A percentile compares a stretch with the other conserved stretches of the same genome.
Conservation (phyloP, 75 land plant species). For the Chamaecyparis obtusa region DNA sequence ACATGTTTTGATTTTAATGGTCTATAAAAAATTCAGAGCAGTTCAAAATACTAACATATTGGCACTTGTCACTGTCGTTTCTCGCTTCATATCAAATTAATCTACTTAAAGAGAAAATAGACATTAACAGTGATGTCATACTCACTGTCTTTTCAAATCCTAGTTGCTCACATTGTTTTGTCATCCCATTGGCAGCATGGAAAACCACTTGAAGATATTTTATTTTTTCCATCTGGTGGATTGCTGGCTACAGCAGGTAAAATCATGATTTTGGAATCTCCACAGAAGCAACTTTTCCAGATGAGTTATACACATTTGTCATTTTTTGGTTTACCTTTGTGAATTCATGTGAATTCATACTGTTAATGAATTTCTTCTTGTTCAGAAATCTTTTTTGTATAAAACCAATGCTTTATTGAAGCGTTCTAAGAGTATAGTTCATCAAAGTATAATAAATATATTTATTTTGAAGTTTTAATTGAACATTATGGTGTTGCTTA, state of each 20-base stretch:
- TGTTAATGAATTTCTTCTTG: neutral
- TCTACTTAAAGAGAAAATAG: neutral
- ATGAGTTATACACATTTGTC: neutral
- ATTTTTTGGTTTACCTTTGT: neutral
- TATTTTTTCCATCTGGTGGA: slow-evolving; percentile 89
- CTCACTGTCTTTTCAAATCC: neutral
- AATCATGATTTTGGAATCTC: neutral
- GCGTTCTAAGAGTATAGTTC: neutral
- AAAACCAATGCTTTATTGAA: neutral
- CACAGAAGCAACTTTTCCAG: neutral
- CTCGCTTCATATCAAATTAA: neutral
- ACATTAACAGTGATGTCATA: neutral
- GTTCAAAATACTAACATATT: neutral
- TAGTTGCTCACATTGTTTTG: neutral
- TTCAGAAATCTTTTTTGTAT: neutral
- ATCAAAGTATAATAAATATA: neutral
- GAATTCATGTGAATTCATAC: neutral
- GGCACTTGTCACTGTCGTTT: neutral
- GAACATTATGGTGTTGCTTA: neutral
- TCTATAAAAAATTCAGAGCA: neutral
- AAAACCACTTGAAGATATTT: slow-evolving; percentile 71
- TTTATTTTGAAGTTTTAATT: neutral
- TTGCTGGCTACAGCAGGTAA: slow-evolving; percentile 80
- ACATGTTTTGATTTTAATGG: neutral
- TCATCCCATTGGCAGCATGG: slow-evolving; percentile 46